These are phyloP conservation scores for Oryza officinalis DNA, from an alignment of 176 grass and related monocot species.

Conservation along the genomic window DNA sequence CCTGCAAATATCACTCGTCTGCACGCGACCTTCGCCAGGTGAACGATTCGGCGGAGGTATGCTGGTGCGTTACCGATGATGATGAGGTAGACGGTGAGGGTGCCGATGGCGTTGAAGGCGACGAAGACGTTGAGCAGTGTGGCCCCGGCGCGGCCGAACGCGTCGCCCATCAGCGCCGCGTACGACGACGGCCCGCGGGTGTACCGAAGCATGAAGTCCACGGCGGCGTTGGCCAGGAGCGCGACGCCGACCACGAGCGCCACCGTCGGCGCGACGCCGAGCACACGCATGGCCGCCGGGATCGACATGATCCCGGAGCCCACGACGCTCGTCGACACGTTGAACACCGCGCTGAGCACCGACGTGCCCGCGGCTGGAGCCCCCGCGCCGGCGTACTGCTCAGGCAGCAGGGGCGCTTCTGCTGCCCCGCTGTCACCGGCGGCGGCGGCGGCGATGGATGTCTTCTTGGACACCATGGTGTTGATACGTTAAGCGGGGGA, in stretches of 20 bases:
- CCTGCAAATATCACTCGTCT: not conserved
- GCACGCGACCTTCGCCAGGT: not conserved
- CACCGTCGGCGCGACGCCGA: conserved; percentile 65
- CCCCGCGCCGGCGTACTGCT: not conserved
- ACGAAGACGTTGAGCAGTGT: conserved; percentile 56
- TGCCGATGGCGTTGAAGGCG: conserved; percentile 55
- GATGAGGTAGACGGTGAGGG: conserved; percentile 70
- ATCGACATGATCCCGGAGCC: conserved; percentile 95
- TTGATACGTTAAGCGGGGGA: not conserved
- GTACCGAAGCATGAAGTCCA: conserved; percentile 68
- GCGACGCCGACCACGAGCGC: conserved; percentile 52
- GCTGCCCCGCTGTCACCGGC: not conserved
- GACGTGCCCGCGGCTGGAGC: conserved; percentile 17
- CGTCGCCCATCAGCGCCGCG: conserved; percentile 61
- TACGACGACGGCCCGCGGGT: conserved; percentile 56
- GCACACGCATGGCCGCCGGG: conserved; percentile 74
- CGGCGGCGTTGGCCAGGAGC: conserved; percentile 50
- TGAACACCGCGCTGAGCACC: conserved; percentile 76
- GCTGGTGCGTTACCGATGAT: conserved; percentile 54
- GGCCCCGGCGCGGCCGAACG: conserved; percentile 62
- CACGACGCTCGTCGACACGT: conserved; percentile 79
- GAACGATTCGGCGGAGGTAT: not conserved
- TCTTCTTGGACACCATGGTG: conserved; percentile 35
- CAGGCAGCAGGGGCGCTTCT: conserved; percentile 12
- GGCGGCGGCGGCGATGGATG: not conserved